Conservation (phyloP, 108 stramenopile species). For the Fistulifera pelliculosa region DNA sequence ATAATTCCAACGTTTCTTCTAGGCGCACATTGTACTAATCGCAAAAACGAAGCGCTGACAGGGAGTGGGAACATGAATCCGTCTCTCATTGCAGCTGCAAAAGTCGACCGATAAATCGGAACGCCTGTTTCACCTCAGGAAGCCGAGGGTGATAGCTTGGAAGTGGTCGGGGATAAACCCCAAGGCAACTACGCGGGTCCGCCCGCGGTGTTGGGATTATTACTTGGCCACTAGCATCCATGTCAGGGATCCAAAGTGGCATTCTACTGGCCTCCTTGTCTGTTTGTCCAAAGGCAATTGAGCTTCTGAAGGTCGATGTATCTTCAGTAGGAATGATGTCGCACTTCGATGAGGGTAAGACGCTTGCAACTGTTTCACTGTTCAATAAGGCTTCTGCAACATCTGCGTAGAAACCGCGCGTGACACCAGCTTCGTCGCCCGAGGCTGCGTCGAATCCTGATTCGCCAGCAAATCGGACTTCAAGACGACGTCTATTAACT, state of each 20-base stretch:
- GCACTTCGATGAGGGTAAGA: slow-evolving; percentile 12
- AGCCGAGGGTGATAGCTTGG: slow-evolving; percentile 17
- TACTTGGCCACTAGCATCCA: slow-evolving; percentile 29
- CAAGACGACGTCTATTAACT: slow-evolving; percentile 25
- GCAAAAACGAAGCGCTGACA: slow-evolving; percentile 30
- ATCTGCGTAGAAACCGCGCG: slow-evolving; percentile 48
- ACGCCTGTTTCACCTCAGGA: slow-evolving; percentile 15
- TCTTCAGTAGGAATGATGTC: neutral
- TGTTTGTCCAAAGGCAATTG: neutral
- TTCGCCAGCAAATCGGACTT: slow-evolving; percentile 43
- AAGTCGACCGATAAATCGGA: slow-evolving; percentile 43
- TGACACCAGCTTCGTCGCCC: slow-evolving; percentile 49
- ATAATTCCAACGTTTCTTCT: slow-evolving; percentile 9
- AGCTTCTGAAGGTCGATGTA: neutral
- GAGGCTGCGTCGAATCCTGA: slow-evolving; percentile 50
- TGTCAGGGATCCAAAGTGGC: slow-evolving; percentile 45
- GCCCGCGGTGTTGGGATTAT: slow-evolving; percentile 46
- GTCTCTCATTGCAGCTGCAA: slow-evolving; percentile 43
- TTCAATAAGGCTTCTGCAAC: slow-evolving; percentile 33
- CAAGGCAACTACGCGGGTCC: slow-evolving; percentile 17
- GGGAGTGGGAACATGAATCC: slow-evolving; percentile 43
- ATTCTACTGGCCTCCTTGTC: slow-evolving; percentile 3
- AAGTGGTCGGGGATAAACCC: slow-evolving; percentile 37
- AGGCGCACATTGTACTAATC: slow-evolving; percentile 22
- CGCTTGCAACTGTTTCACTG: slow-evolving; percentile 23